These are phyloP conservation scores for Kwoniella mangroviensis DNA, from an alignment of 768 basidiomycete genomes.

Conservation along the genomic window DNA sequence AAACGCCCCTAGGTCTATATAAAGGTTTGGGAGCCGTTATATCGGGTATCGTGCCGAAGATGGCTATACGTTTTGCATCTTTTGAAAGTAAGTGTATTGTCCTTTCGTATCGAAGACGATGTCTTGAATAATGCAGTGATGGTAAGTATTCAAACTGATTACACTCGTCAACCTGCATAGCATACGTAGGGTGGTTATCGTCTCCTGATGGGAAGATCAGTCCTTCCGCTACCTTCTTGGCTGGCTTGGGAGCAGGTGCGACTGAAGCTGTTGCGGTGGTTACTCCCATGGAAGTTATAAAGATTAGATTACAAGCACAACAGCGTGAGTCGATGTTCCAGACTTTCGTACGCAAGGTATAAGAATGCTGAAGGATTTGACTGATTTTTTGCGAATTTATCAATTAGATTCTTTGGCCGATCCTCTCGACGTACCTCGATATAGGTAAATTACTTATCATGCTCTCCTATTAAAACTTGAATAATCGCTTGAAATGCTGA, in stretches of 20 bases:
- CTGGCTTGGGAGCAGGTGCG: constrained; percentile 92
- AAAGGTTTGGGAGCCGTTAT: constrained; percentile 97
- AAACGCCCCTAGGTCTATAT: constrained; percentile 94
- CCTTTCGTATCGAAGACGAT: neutral
- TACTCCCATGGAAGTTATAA: constrained; percentile 99
- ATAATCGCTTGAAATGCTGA: too few relatives aligned
- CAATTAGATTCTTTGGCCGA: constrained; percentile 80
- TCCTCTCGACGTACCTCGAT: constrained; percentile 88
- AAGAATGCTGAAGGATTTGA: too few relatives aligned
- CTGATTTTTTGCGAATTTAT: too few relatives aligned
- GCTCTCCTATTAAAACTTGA: too few relatives aligned
- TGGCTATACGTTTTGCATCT: constrained; percentile 97
- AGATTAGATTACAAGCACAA: constrained; percentile 96
- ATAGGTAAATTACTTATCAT: constrained; percentile 61
- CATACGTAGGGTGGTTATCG: constrained; percentile 80
- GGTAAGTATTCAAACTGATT: too few relatives aligned
- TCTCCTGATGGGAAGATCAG: constrained; percentile 76
- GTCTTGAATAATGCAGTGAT: too few relatives aligned
- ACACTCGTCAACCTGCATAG: constrained; percentile 21
- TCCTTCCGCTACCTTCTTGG: constrained; percentile 81
- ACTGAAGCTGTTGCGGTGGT: constrained; percentile 94
- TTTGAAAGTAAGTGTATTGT: constrained; percentile 69
- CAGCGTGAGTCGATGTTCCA: constrained; percentile 61
- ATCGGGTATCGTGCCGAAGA: constrained; percentile 97
- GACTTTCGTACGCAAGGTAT: too few relatives aligned